A percentile compares a stretch with the other conserved stretches of the same genome.
phyloP scores from a whole-genome alignment of 2,329 filamentous ascomycete genomes.

The Aspergillus awamori region DNA sequence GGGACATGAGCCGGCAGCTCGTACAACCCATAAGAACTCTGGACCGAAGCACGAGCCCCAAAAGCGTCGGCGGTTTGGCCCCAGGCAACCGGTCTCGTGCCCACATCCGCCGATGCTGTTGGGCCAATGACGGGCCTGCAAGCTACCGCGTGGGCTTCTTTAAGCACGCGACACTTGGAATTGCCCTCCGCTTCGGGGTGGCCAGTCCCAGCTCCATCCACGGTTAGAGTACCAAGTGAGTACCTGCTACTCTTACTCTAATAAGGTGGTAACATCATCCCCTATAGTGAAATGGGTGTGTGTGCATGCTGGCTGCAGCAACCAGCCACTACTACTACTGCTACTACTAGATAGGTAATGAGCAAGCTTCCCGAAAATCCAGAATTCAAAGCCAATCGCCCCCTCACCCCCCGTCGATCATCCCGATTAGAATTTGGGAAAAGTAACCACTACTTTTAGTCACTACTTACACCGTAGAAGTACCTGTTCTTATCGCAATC shows the following conservation, averaged over 20 bases:
- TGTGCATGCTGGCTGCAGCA: not conserved
- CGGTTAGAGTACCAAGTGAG: not conserved
- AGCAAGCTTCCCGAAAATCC: conserved; percentile 11
- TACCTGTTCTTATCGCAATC: not conserved
- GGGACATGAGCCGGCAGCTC: conserved; percentile 7
- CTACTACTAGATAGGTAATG: not conserved
- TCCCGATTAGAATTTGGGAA: conserved; percentile 5
- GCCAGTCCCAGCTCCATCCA: not conserved
- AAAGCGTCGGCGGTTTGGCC: conserved; percentile 27
- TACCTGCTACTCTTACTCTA: no score
- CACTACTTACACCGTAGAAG: not conserved
- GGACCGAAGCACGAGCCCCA: conserved; percentile 24
- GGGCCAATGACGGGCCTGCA: conserved; percentile 30
- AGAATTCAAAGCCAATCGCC: conserved; percentile 13
- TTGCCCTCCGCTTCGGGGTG: conserved; percentile 5
- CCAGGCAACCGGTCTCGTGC: conserved; percentile 31
- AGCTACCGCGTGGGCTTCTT: conserved; percentile 34
- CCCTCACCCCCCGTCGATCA: conserved; percentile 16
- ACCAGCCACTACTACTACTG: not conserved
- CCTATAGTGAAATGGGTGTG: not conserved
- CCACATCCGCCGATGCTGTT: conserved; percentile 18
- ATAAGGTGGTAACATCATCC: not conserved
- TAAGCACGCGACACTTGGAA: conserved; percentile 41
- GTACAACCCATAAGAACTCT: conserved; percentile 18
- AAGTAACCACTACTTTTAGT: not conserved